Percentiles rank a stretch among this genome's conserved stretches.
Evolutionary conservation across 1,139 yeast genomes (phyloP).

Genomic region (Arxiozyma slooffiae): DNA sequence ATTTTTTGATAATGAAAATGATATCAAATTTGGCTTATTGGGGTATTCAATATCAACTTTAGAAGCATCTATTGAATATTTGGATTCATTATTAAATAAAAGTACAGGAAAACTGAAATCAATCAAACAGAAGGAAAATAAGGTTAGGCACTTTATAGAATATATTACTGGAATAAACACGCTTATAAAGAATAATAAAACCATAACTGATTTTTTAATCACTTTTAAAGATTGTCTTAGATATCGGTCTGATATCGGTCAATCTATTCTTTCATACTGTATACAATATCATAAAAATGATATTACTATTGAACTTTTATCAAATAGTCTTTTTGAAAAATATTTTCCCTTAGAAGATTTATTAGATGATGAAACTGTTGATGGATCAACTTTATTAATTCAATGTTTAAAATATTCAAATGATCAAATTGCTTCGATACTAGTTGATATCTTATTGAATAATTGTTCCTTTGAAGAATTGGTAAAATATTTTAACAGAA

Average conservation of each 20-base stretch:
- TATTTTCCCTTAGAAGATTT: conserved; percentile 60
- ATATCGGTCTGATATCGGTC: conserved; percentile 54
- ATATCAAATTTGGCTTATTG: conserved; percentile 39
- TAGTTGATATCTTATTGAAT: conserved; percentile 40
- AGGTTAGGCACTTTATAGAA: neutral
- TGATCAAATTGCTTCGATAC: conserved; percentile 37
- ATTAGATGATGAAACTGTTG: conserved; percentile 49
- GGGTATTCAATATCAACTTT: conserved; percentile 68
- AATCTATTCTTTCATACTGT: conserved; percentile 53
- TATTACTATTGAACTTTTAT: conserved; percentile 37
- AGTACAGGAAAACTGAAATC: neutral
- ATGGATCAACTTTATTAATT: conserved; percentile 47
- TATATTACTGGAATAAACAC: conserved; percentile 22
- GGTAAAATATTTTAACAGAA: conserved; percentile 39
- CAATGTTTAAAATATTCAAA: conserved; percentile 52
- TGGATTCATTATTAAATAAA: conserved; percentile 8
- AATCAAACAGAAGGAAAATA: conserved; percentile 6
- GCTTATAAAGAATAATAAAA: conserved; percentile 21
- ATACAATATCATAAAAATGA: conserved; percentile 37
- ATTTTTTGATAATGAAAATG: conserved; percentile 43
- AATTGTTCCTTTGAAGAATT: conserved; percentile 42
- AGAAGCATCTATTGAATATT: conserved; percentile 69
- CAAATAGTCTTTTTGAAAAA: conserved; percentile 33
- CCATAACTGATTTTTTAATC: neutral
- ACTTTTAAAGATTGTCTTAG: conserved; percentile 17